These are phyloP conservation scores for Isoetes engelmannii DNA, from an alignment of 83 land plant genomes.

Conservation along the genomic window DNA sequence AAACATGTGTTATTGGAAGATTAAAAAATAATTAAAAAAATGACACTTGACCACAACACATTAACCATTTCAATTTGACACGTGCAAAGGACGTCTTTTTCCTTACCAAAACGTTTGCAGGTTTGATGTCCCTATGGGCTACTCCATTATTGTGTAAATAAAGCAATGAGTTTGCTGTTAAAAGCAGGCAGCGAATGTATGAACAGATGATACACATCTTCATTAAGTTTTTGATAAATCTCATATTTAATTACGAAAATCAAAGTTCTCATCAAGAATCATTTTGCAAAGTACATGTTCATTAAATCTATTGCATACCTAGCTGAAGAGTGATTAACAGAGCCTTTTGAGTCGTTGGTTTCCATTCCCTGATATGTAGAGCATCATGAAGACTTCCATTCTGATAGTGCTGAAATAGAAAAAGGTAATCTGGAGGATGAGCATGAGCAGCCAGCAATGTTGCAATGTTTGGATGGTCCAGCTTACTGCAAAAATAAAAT, in stretches of 20 bases:
- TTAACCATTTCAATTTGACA: neutral
- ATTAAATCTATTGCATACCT: slow-evolving; percentile 52
- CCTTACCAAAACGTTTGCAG: slow-evolving; percentile 87
- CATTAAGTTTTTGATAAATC: neutral
- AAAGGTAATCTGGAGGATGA: slow-evolving; percentile 83
- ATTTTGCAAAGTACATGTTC: no score
- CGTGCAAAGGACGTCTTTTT: neutral
- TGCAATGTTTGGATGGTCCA: slow-evolving; percentile 72
- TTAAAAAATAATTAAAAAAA: neutral
- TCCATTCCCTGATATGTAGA: slow-evolving; percentile 73
- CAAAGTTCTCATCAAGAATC: no score
- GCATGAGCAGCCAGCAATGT: slow-evolving; percentile 81
- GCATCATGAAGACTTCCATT: slow-evolving; percentile 58
- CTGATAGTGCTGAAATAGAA: slow-evolving; percentile 66
- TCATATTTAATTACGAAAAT: no score
- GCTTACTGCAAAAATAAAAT: slow-evolving; percentile 34
- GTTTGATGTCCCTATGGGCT: slow-evolving; percentile 88
- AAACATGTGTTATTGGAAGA: slow-evolving; percentile 5
- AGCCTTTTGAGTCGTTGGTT: slow-evolving; percentile 41
- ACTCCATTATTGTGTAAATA: slow-evolving; percentile 81
- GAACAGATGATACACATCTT: neutral
- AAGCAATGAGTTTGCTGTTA: slow-evolving; percentile 66
- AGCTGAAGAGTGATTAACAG: slow-evolving; percentile 42
- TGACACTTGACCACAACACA: neutral
- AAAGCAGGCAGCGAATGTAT: neutral